Base-by-base conservation (phyloP, 2,329 filamentous ascomycete species). In the Fonsecaea pedrosoi region DNA sequence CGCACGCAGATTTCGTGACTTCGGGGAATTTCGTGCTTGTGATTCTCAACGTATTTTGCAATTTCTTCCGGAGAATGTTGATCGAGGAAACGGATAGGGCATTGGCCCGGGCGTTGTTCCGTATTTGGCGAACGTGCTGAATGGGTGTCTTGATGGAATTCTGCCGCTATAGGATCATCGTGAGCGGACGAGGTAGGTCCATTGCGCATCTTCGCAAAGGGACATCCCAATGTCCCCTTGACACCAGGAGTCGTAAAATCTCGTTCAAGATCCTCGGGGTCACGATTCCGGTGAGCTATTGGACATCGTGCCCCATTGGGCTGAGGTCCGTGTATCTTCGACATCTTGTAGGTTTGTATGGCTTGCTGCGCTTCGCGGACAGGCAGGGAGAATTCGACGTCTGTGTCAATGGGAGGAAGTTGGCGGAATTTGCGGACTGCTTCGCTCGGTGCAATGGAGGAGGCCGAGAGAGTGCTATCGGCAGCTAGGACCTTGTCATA, bases 61-160 rank as follows among this genome's bases (percentile, higher is more conserved):
- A 98, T 90, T 76, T 97, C 94, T 80, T 97, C 92, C 1, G 94
- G 92, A 1, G 92, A 93, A 76, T 97, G 94, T 77, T 96, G 90
- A 78, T 97, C 90, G 75, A 97, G 83, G 80, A 91, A 97, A 56
- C 94, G 91, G 67, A 98, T 98, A 2, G 94, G 94, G 78, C 94
- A 98, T 75, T 92, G 92, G 64, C 87, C 82, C 34, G 78, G 82
- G 65, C 84, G 82, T 34, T 80, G 82, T 8, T 83, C 82, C 4
- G 82, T 15, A 74, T 77, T 80, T n/a, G 82, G 79, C 13, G 83
- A 83, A 50, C 77, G 82, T 67, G 84, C 82, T 53, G 75, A 85
- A 66, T 73, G 80, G 79, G 72, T 81, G 76, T 80, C 82, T 73
- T 69, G 71, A 48, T 77, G 74, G 60, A 76, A 75, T 63, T 83